A percentile compares a stretch with the other conserved stretches of the same genome.
Conservation (phyloP, 208 protist species). For the Trypanosoma conorhini region DNA sequence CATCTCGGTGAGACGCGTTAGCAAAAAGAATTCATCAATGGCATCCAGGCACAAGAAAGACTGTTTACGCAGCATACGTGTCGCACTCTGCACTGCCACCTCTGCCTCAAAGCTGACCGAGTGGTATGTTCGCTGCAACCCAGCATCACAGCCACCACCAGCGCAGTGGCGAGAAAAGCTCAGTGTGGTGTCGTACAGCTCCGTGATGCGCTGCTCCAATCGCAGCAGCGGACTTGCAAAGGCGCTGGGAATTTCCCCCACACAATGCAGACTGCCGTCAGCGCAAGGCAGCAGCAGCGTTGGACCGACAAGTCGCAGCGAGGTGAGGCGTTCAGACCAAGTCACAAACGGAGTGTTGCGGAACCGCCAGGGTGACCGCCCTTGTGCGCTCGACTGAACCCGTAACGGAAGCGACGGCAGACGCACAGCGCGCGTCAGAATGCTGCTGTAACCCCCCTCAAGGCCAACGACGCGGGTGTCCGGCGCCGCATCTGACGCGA, state of each 20-base stretch:
- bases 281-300: slow-evolving; percentile 33
- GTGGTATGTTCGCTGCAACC: slow-evolving; percentile 33
- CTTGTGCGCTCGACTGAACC: neutral
- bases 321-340: slow-evolving; percentile 9
- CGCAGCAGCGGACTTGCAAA: slow-evolving; percentile 57
- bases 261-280: slow-evolving; percentile 62
- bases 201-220: slow-evolving; percentile 58
- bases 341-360: slow-evolving; percentile 7
- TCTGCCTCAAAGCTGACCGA: slow-evolving; percentile 20
- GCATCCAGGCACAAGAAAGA: slow-evolving; percentile 49
- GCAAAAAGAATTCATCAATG: slow-evolving; percentile 45
- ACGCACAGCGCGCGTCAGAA: slow-evolving; percentile 23
- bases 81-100: slow-evolving; percentile 28
- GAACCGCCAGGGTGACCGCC: slow-evolving; percentile 5
- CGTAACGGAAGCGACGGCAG: slow-evolving; percentile 38
- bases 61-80: slow-evolving; percentile 44
- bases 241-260: slow-evolving; percentile 51
- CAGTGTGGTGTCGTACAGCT: slow-evolving; percentile 37
- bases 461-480: slow-evolving; percentile 26
- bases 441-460: slow-evolving; percentile 26
- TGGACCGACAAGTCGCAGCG: slow-evolving; percentile 32
- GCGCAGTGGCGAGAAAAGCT: neutral
- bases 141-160: neutral
- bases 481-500: neutral
- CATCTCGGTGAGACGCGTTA: slow-evolving; percentile 16